Conservation (phyloP, 2,329 filamentous ascomycete species). For the Epichloe uncinata region DNA sequence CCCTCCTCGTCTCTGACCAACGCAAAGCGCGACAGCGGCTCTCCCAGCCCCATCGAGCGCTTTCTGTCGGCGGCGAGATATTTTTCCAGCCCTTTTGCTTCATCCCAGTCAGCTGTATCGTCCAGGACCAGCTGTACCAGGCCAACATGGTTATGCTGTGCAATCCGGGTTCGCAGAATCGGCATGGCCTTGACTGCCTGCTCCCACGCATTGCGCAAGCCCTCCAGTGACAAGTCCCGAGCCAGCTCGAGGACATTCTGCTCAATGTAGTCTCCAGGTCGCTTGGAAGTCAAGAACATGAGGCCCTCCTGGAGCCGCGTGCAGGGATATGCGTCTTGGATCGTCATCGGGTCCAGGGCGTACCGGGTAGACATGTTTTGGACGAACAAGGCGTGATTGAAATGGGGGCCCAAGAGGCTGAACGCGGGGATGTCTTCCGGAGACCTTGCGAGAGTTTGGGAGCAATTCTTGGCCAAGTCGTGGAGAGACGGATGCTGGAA, state of each 20-base stretch:
- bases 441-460: too few relatives aligned
- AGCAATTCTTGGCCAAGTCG: neutral
- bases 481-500: neutral
- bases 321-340: slow-evolving; percentile 25
- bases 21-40: slow-evolving; percentile 26
- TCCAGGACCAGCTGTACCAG: slow-evolving; percentile 31
- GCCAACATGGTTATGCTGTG: slow-evolving; percentile 26
- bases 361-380: neutral
- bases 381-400: neutral
- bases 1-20: slow-evolving; percentile 19
- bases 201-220: slow-evolving; percentile 8
- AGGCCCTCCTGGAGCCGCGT: slow-evolving; percentile 26
- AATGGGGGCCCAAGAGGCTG: neutral
- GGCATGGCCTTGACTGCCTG: neutral
- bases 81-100: slow-evolving; percentile 15
- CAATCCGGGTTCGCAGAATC: slow-evolving; percentile 32
- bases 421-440: neutral
- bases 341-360: neutral
- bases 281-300: slow-evolving; percentile 20
- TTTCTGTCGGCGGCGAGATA: slow-evolving; percentile 24
- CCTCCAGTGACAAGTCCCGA: neutral
- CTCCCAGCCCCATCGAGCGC: slow-evolving; percentile 25
- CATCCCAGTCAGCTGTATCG: slow-evolving; percentile 17
- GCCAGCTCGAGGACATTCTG: slow-evolving; percentile 8
- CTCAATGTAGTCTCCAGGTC: slow-evolving; percentile 21